These are phyloP conservation scores for Saccharomyces paradoxus DNA, from an alignment of 805 yeast genomes.

Conservation along the genomic window DNA sequence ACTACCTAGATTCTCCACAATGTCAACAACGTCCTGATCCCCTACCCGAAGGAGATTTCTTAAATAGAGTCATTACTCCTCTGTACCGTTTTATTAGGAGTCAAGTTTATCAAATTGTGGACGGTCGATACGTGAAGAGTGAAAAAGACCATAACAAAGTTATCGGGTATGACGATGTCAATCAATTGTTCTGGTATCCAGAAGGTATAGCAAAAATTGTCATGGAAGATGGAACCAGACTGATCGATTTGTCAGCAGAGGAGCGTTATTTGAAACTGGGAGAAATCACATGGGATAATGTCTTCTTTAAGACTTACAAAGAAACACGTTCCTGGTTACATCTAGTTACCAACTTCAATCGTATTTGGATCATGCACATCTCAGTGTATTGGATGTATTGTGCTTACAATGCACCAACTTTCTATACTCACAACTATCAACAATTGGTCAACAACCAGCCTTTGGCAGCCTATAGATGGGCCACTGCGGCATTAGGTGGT, in stretches of 20 bases:
- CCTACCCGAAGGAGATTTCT: constrained; percentile 78
- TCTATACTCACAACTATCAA: constrained; percentile 79
- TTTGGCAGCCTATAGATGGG: constrained; percentile 81
- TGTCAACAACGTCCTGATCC: constrained; percentile 80
- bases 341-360: constrained; percentile 86
- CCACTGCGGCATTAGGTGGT: constrained; percentile 89
- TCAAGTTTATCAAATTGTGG: constrained; percentile 72
- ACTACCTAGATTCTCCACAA: constrained; percentile 77
- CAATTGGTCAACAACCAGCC: constrained; percentile 83
- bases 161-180: constrained; percentile 94
- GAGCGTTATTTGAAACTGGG: constrained; percentile 85
- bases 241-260: constrained; percentile 79
- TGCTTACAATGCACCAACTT: constrained; percentile 83
- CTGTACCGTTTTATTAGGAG: constrained; percentile 69
- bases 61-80: constrained; percentile 89
- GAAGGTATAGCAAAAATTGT: constrained; percentile 93
- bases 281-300: constrained; percentile 84
- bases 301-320: constrained; percentile 89
- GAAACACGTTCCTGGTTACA: constrained; percentile 98
- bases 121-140: constrained; percentile 75
- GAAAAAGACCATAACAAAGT: constrained; percentile 75
- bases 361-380: constrained; percentile 93
- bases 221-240: constrained; percentile 82
- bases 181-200: constrained; percentile 98
- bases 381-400: constrained; percentile 90